Conservation (phyloP, 208 protist species). For the Strigomonas galati region DNA sequence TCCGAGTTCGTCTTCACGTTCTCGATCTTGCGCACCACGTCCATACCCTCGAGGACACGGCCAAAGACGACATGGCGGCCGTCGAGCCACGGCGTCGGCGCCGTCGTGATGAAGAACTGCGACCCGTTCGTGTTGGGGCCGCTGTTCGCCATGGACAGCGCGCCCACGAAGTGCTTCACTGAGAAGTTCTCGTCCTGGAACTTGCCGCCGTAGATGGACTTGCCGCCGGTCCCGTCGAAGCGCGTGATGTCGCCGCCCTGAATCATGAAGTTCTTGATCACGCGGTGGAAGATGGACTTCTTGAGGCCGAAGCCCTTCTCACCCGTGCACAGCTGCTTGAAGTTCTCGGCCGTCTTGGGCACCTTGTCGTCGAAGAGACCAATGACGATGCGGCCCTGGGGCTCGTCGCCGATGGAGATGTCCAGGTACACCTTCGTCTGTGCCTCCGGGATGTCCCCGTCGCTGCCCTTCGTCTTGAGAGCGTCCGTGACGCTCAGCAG, state of each 20-base stretch:
- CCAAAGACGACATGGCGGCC: conserved; percentile 97
- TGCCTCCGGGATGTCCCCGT: too few species aligned
- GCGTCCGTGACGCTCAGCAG: not conserved
- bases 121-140: conserved; percentile 93
- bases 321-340: conserved; percentile 52
- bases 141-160: conserved; percentile 90
- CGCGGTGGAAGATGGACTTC: conserved; percentile 45
- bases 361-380: conserved; percentile 53
- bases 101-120: conserved; percentile 92
- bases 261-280: conserved; percentile 60
- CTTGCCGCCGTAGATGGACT: conserved; percentile 62
- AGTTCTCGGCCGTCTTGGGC: conserved; percentile 69
- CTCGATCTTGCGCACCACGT: conserved; percentile 87
- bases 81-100: conserved; percentile 81
- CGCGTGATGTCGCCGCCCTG: conserved; percentile 62
- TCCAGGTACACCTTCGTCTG: conserved; percentile 56
- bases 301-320: conserved; percentile 56
- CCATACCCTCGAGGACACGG: conserved; percentile 86
- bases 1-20: conserved; percentile 54
- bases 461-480: conserved; percentile 1
- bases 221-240: conserved; percentile 52
- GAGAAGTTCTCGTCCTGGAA: conserved; percentile 61
- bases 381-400: conserved; percentile 38
- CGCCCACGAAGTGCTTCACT: conserved; percentile 65
- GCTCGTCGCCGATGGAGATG: conserved; percentile 34